These are phyloP conservation scores for Scedosporium boydii DNA, from an alignment of 2,329 filamentous ascomycete genomes.

Conservation along the genomic window DNA sequence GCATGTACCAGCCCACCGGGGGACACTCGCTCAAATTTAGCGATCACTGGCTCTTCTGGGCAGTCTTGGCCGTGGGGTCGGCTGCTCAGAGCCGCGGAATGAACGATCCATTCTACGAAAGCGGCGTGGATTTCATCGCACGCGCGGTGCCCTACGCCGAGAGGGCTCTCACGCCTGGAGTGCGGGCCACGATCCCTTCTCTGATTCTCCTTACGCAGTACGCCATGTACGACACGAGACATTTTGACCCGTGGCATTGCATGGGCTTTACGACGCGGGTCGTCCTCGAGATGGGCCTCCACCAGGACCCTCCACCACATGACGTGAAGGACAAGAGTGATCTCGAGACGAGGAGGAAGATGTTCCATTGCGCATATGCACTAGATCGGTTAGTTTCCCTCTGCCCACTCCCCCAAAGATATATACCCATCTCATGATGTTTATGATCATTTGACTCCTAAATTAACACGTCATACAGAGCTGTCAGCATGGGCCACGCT, in stretches of 20 bases:
- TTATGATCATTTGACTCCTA: not conserved
- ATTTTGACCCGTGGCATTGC: conserved; percentile 90
- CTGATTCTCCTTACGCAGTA: conserved; percentile 81
- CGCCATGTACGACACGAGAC: conserved; percentile 77
- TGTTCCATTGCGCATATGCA: conserved; percentile 86
- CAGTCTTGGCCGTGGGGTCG: conserved; percentile 80
- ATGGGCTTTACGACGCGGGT: conserved; percentile 84
- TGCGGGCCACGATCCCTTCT: conserved; percentile 77
- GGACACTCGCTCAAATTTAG: conserved; percentile 52
- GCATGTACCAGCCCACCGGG: conserved; percentile 57
- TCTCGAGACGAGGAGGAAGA: conserved; percentile 68
- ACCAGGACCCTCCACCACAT: conserved; percentile 76
- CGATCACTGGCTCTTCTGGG: conserved; percentile 79
- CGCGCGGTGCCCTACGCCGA: conserved; percentile 70
- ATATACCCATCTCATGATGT: no score
- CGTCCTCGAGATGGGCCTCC: conserved; percentile 80
- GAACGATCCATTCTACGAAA: conserved; percentile 52
- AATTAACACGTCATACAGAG: conserved; percentile 34
- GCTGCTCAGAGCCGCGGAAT: conserved; percentile 61
- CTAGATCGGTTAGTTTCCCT: conserved; percentile 60
- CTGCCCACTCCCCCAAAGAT: not conserved
- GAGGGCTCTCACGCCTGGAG: conserved; percentile 74
- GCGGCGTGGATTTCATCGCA: conserved; percentile 46
- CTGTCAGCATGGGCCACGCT: conserved; percentile 80
- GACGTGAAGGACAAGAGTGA: conserved; percentile 57